Percentiles rank a stretch among this genome's conserved stretches.
Conservation (phyloP, 495 filamentous ascomycete species). For the Cairneyella variabilis region DNA sequence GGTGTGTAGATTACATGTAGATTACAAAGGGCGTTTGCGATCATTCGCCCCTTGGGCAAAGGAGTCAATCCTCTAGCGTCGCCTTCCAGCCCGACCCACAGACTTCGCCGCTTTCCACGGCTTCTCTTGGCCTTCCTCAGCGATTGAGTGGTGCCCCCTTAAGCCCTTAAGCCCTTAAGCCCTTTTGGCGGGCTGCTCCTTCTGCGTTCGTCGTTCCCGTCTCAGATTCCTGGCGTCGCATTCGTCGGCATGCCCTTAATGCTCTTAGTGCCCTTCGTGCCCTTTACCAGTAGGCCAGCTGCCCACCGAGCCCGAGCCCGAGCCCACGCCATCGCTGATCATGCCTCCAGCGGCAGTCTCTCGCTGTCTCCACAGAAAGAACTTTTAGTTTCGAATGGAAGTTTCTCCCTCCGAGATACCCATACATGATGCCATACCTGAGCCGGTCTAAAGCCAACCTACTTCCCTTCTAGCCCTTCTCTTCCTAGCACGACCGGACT, state of each 20-base stretch:
- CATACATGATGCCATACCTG: too few species aligned
- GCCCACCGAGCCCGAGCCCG: too few species aligned
- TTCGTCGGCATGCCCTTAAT: not conserved
- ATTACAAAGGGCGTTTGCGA: not conserved
- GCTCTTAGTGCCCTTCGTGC: too few species aligned
- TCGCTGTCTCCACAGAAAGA: too few species aligned
- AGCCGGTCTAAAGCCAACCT: too few species aligned
- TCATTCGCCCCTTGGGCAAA: not conserved
- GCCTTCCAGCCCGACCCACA: constrained; percentile 3
- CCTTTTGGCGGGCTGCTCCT: not conserved
- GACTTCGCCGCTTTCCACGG: not conserved
- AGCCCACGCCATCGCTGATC: too few species aligned
- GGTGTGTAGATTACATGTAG: too few species aligned
- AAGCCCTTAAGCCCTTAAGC: not conserved
- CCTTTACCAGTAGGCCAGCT: too few species aligned
- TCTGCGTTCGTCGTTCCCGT: constrained; percentile 7
- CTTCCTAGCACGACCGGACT: not conserved
- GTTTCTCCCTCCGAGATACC: too few species aligned
- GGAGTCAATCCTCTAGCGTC: not conserved
- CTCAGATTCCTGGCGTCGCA: constrained; percentile 1
- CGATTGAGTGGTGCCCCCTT: not conserved
- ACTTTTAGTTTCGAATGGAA: too few species aligned
- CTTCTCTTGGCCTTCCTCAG: not conserved
- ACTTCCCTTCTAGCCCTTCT: not conserved
- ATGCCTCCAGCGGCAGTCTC: too few species aligned